Evolutionary conservation across 2,329 filamentous ascomycete species (phyloP), one percentile per base, ranked within the genome.

Genomic region (Parafenestella ontariensis): DNA sequence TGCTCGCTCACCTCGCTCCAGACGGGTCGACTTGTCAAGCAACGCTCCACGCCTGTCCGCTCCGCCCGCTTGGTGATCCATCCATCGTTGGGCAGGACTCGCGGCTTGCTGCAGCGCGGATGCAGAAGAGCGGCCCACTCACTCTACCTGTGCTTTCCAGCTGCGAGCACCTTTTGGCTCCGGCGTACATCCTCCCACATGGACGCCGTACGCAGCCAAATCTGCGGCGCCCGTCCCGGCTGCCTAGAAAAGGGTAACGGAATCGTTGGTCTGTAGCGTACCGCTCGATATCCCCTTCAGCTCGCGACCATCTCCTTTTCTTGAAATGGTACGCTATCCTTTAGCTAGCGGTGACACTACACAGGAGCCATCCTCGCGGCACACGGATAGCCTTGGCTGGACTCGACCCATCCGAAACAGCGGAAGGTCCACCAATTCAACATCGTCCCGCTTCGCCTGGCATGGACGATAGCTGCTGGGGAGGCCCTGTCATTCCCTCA

Each of bases 401-500:
- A 62, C 21, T 55, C 49, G 36, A 56, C 62, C 37, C 62, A 54
- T 67, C 59, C 61, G 61, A 64, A 66, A 68, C 64, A 64, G 54
- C 59, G 55, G 54, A 53, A 67, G 61, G 61, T 59, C 57, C 57
- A 62, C 64, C 61, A 56, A 68, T 56, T 57, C 66, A 73, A 73
- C 69, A 68, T 68, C 66, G 61, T 65, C 61, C 59, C 62, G 63
- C 46, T 54, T 68, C 61, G 59, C 57, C 51, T 62, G 58, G 55
- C 57, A 37, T 52, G 46, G 47, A 48, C 55, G 43, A 52, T 52
- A 34, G 31, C 49, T 56, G 56, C 67, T 64, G 57, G 71, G 69
- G 67, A 54, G 51, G 61, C 71, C 71, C 64, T 70, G 68, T 54
- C 57, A 58, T 57, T 53, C 42, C 54, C 55, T 64, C 64, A 70